A percentile compares a stretch with the other conserved stretches of the same genome.
Conservation (phyloP, 345 rosid genomes). For the Eucalyptus virginea region DNA sequence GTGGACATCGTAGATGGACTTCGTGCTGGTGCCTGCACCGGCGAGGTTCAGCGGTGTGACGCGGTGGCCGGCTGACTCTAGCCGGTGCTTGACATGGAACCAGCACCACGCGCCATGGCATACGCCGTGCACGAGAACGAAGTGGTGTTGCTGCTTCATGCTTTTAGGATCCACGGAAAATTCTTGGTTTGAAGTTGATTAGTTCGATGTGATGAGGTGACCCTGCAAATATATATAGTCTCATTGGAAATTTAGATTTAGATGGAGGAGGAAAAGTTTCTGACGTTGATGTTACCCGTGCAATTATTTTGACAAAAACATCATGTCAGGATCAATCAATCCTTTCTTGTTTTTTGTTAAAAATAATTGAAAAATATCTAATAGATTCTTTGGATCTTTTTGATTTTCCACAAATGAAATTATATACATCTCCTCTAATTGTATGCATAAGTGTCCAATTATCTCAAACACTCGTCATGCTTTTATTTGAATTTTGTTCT, state of each 20-base stretch:
- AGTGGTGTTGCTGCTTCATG: constrained; percentile 8
- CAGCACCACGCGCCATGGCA: constrained; percentile 61
- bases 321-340: neutral
- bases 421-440: neutral
- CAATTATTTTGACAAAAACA: neutral
- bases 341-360: neutral
- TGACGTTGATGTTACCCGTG: neutral
- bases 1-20: constrained; percentile 21
- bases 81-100: constrained; percentile 47
- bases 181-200: neutral
- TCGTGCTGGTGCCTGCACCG: constrained; percentile 37
- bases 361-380: neutral
- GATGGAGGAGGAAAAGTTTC: neutral
- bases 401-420: neutral
- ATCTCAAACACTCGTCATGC: neutral
- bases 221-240: neutral
- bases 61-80: constrained; percentile 29
- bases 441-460: neutral
- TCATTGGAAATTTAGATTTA: neutral
- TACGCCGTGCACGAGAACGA: constrained; percentile 48
- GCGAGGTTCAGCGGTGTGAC: constrained; percentile 43
- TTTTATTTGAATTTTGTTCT: too few species aligned
- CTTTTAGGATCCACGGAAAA: neutral
- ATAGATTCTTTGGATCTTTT: neutral
- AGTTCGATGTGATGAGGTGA: neutral